Evolutionary conservation across 2,329 filamentous ascomycete species (phyloP).

Genomic region (Aspergillus pseudoterreus): DNA sequence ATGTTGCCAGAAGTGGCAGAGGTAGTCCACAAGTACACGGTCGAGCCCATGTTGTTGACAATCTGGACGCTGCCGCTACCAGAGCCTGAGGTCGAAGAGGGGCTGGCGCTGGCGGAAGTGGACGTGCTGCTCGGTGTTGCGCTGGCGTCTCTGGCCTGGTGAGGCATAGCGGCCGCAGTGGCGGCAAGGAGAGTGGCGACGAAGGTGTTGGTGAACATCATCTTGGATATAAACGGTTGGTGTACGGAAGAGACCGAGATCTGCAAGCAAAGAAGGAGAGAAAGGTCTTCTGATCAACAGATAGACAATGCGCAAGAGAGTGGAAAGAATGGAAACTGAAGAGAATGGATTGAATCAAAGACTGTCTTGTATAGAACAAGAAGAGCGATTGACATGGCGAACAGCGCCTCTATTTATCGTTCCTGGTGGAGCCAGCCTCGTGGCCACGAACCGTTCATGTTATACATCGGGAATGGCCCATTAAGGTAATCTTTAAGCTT

Average conservation of each 20-base stretch:
- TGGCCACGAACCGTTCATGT: neutral
- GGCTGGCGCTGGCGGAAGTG: slow-evolving; percentile 1
- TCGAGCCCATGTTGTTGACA: slow-evolving; percentile 23
- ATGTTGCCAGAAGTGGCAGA: slow-evolving; percentile 16
- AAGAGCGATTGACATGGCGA: neutral
- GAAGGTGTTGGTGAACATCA: slow-evolving; percentile 12
- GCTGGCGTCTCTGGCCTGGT: neutral
- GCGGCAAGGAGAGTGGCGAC: slow-evolving; percentile 8
- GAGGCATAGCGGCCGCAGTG: slow-evolving; percentile 7
- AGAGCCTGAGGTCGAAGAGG: slow-evolving; percentile 4
- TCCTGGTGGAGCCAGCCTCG: neutral
- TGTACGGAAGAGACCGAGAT: neutral
- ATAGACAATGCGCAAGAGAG: neutral
- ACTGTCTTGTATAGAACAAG: neutral
- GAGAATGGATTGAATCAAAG: neutral
- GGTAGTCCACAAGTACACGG: slow-evolving; percentile 27
- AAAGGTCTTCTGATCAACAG: neutral
- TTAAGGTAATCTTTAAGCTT: neutral
- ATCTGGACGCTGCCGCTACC: slow-evolving; percentile 20
- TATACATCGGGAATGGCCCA: neutral
- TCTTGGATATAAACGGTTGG: neutral
- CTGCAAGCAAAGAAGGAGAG: neutral
- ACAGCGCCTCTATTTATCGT: neutral
- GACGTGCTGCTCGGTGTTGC: slow-evolving; percentile 3
- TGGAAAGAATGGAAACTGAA: neutral